Evolutionary conservation across 148 eudicot genomes (phyloP).

Genomic region (Dysphania ambrosioides): DNA sequence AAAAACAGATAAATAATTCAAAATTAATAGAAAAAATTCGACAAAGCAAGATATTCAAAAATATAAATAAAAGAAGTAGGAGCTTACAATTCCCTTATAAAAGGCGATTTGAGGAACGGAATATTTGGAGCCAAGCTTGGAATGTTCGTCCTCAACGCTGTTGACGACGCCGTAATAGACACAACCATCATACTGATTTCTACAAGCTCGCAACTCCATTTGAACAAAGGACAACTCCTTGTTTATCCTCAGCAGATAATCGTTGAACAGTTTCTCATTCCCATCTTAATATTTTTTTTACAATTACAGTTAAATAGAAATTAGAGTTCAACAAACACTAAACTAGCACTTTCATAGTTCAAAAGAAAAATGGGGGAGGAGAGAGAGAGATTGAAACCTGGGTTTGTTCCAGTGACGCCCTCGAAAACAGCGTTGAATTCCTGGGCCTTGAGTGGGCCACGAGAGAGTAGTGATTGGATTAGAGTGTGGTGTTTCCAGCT

Average conservation of each 20-base stretch:
- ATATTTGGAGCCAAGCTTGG: slow-evolving; percentile 84
- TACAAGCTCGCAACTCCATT: slow-evolving; percentile 79
- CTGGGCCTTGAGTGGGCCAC: slow-evolving; percentile 63
- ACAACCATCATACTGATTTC: slow-evolving; percentile 83
- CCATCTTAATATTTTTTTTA: slow-evolving; percentile 32
- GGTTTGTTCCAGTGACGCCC: slow-evolving; percentile 53
- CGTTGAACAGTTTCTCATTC: slow-evolving; percentile 47
- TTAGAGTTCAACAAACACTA: slow-evolving; percentile 2
- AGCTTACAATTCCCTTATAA: slow-evolving; percentile 81
- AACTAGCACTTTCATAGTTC: neutral
- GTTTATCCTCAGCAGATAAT: slow-evolving; percentile 68
- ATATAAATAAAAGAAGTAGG: neutral
- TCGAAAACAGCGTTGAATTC: slow-evolving; percentile 67
- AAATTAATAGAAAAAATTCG: neutral
- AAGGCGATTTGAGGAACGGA: slow-evolving; percentile 84
- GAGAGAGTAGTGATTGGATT: slow-evolving; percentile 77
- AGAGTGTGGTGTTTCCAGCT: slow-evolving; percentile 79
- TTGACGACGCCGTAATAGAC: slow-evolving; percentile 78
- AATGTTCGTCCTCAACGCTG: slow-evolving; percentile 80
- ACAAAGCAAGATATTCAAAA: neutral
- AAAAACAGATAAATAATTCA: neutral
- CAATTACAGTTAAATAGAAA: neutral
- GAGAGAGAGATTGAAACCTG: slow-evolving; percentile 32
- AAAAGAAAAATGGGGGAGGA: neutral
- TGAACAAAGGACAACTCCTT: slow-evolving; percentile 69